These are phyloP conservation scores for Fistulina hepatica DNA, from an alignment of 1,284 basidiomycete genomes.

Conservation along the genomic window DNA sequence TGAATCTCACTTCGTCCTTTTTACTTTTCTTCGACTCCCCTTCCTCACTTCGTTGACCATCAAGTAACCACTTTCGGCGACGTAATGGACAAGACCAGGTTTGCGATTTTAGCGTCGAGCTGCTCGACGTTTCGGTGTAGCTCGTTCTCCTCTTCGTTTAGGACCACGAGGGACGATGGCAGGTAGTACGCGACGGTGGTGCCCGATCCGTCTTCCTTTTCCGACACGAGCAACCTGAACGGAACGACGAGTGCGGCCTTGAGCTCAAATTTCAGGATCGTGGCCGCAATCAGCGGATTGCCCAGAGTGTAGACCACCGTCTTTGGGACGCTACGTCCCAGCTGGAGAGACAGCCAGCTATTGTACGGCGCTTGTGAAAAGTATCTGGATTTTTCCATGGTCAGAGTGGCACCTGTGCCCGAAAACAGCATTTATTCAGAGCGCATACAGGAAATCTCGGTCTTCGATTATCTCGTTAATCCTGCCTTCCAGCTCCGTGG, in stretches of 20 bases:
- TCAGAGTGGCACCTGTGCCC: too few relatives aligned
- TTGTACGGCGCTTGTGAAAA: too few relatives aligned
- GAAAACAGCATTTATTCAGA: too few relatives aligned
- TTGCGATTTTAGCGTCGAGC: conserved; percentile 9
- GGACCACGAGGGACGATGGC: conserved; percentile 31
- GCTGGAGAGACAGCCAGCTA: too few relatives aligned
- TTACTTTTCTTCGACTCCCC: conserved; percentile 15
- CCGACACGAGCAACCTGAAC: conserved; percentile 34
- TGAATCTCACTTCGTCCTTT: background rate
- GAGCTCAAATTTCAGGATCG: conserved; percentile 34
- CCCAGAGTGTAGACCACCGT: too few relatives aligned
- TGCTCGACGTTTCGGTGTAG: conserved; percentile 5
- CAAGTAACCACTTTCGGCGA: conserved; percentile 8
- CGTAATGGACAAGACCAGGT: conserved; percentile 11
- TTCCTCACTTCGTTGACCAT: conserved; percentile 11
- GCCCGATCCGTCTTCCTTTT: conserved; percentile 28
- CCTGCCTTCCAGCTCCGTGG: too few relatives aligned
- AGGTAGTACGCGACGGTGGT: conserved; percentile 39
- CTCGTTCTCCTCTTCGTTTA: conserved; percentile 13
- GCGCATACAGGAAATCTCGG: too few relatives aligned
- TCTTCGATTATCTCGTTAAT: too few relatives aligned
- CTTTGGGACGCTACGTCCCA: too few relatives aligned
- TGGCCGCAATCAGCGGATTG: conserved; percentile 42
- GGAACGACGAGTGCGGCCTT: conserved; percentile 36
- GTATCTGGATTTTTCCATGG: too few relatives aligned